Evolutionary conservation across 352 stramenopile species (phyloP).

Genomic region (Globisporangium nodosum): DNA sequence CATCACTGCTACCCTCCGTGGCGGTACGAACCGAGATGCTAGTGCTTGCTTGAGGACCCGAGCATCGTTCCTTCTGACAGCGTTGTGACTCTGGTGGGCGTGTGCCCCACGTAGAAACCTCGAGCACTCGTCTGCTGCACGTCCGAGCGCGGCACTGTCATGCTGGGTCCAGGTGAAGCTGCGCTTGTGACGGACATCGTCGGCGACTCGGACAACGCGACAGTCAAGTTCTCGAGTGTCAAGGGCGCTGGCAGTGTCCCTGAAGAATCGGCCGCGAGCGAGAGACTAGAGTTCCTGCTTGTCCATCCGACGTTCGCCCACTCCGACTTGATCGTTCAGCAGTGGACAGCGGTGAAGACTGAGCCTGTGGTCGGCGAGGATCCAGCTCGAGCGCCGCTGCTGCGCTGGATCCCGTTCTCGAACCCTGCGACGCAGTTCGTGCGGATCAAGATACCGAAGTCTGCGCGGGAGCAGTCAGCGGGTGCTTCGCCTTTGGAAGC

Average conservation of each 20-base stretch:
- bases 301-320: conserved; percentile 30
- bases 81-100: background rate
- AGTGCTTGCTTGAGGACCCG: background rate
- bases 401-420: conserved; percentile 23
- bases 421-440: conserved; percentile 39
- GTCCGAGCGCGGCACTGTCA: background rate
- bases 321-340: conserved; percentile 16
- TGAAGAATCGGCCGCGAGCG: conserved; percentile 28
- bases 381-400: background rate
- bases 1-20: background rate
- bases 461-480: conserved; percentile 11
- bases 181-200: conserved; percentile 40
- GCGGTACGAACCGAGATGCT: background rate
- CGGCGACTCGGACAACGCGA: conserved; percentile 40
- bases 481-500: conserved; percentile 18
- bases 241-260: conserved; percentile 29
- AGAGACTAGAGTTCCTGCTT: conserved; percentile 29
- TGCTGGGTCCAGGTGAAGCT: conserved; percentile 30
- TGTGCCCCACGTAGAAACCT: conserved; percentile 14
- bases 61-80: background rate
- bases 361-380: conserved; percentile 9
- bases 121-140: conserved; percentile 39
- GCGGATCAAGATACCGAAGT: conserved; percentile 17
- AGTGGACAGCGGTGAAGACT: conserved; percentile 18
- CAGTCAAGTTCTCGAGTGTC: conserved; percentile 38